Conservation (phyloP, 306 rosid species). For the Quercus ilex region DNA sequence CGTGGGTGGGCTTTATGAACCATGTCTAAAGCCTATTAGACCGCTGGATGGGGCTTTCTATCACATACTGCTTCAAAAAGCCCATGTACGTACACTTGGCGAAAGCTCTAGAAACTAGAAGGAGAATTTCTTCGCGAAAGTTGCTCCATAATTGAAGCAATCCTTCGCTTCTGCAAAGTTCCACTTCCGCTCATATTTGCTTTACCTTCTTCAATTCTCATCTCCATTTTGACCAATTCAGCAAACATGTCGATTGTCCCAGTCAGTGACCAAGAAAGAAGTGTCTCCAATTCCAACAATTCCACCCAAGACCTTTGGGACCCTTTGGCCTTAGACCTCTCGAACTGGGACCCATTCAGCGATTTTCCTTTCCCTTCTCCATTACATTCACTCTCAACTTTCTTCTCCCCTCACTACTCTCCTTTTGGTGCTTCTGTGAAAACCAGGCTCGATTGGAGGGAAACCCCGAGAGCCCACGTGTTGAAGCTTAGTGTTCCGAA, state of each 20-base stretch:
- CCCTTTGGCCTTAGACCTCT: background rate
- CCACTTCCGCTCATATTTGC: too few relatives aligned
- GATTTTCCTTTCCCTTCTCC: conserved; percentile 39
- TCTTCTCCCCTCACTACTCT: conserved; percentile 27
- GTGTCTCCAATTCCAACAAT: background rate
- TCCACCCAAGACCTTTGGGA: too few relatives aligned
- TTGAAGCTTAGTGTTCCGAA: conserved; percentile 51
- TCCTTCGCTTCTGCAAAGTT: too few relatives aligned
- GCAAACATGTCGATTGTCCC: conserved; percentile 63
- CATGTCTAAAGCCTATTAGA: too few relatives aligned
- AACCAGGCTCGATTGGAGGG: conserved; percentile 66
- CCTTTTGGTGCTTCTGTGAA: conserved; percentile 39
- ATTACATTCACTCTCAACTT: conserved; percentile 18
- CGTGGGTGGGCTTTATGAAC: too few relatives aligned
- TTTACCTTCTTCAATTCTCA: background rate
- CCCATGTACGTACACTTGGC: too few relatives aligned
- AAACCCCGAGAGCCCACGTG: conserved; percentile 45
- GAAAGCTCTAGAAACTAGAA: background rate
- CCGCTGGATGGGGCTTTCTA: too few relatives aligned
- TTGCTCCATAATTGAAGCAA: too few relatives aligned
- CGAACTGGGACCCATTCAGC: conserved; percentile 47
- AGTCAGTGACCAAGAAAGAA: conserved; percentile 13
- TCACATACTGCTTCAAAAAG: too few relatives aligned
- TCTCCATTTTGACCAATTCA: background rate
- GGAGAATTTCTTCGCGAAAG: too few relatives aligned